Evolutionary conservation across 208 protist species (phyloP), one percentile per base, ranked within the genome.

Genomic region (Leptomonas pyrrhocoris): DNA sequence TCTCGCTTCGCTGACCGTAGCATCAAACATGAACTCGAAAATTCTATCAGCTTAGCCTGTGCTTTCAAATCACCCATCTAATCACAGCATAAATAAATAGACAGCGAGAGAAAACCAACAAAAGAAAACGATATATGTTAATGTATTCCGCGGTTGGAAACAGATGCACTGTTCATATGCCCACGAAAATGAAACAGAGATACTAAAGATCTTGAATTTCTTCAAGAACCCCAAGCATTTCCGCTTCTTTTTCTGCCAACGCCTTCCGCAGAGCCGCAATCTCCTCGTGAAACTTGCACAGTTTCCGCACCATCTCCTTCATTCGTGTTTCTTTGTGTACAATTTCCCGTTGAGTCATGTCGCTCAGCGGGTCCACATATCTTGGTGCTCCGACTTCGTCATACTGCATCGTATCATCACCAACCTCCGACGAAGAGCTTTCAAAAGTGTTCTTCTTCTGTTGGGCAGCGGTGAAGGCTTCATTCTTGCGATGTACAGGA

Each of bases 211-310:
- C 57, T 59, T 72, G 54, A 9, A 81, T 23, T 23, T 85, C 72
- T 27, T 81, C 49, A 15, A 94, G 54, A 21, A 80, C 77, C 45
- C 83, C 34, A 43, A 81, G 53, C 65, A 94, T 79, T 62, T 80
- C 50, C 0, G 38, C 48, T 42, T 88, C 79, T 46, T 89, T 89
- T 64, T 77, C 48, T 7, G 70, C 38, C 12, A 89, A 34, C 51
- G 72, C 73, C 42, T 71, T 60, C 31, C 80, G 61, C 25, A 85
- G 67, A 36, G 61, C 54, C 1, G 50, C 42, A 27, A 88, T 65
- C 16, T 84, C 84, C 3, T 42, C 16, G 38, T 70, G 60, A n/a
- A 42, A 59, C 8, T 31, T 66, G 8, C 56, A 49, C 12, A 79
- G 31, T n/a, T 61, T 69, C 38, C 40, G 54, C n/a, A 27, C 42